phyloP scores from a whole-genome alignment of 2,329 filamentous ascomycete species.

The Meredithiella fracta region DNA sequence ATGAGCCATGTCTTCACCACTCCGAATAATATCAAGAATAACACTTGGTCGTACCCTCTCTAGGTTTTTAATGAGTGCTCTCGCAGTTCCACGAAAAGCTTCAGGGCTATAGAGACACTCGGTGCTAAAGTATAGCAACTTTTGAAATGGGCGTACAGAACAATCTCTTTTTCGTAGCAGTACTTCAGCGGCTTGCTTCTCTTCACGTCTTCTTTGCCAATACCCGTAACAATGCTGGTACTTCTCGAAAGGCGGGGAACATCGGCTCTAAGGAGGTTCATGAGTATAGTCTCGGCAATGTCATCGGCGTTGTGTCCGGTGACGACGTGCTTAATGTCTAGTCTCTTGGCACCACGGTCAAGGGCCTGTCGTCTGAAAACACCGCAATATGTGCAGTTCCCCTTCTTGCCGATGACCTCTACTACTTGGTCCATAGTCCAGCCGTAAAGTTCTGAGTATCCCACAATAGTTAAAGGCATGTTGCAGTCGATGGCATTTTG shows the following conservation, averaged over 20 bases:
- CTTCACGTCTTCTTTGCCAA: slow-evolving; percentile 70
- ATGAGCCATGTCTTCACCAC: slow-evolving; percentile 88
- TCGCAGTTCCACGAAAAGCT: slow-evolving; percentile 82
- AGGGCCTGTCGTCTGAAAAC: slow-evolving; percentile 90
- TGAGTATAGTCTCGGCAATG: slow-evolving; percentile 89
- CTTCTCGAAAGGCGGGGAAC: slow-evolving; percentile 72
- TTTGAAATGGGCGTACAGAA: slow-evolving; percentile 95
- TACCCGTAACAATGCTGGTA: slow-evolving; percentile 75
- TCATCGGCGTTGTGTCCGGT: slow-evolving; percentile 97
- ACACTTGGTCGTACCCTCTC: slow-evolving; percentile 87
- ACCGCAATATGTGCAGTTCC: slow-evolving; percentile 97
- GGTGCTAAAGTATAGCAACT: slow-evolving; percentile 93
- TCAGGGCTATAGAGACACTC: slow-evolving; percentile 98
- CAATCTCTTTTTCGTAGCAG: slow-evolving; percentile 97
- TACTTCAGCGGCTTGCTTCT: slow-evolving; percentile 95
- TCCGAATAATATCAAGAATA: slow-evolving; percentile 85
- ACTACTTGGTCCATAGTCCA: slow-evolving; percentile 99
- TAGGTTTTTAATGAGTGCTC: slow-evolving; percentile 84
- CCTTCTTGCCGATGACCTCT: slow-evolving; percentile 88
- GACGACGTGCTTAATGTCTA: slow-evolving; percentile 83
- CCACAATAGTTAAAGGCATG: slow-evolving; percentile 81
- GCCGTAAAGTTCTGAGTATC: slow-evolving; percentile 85
- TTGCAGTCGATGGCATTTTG: slow-evolving; percentile 79
- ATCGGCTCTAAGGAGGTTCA: slow-evolving; percentile 89
- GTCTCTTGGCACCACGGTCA: slow-evolving; percentile 73